Evolutionary conservation across 2,329 filamentous ascomycete species (phyloP).

Genomic region (Acephala macrosclerotiorum): DNA sequence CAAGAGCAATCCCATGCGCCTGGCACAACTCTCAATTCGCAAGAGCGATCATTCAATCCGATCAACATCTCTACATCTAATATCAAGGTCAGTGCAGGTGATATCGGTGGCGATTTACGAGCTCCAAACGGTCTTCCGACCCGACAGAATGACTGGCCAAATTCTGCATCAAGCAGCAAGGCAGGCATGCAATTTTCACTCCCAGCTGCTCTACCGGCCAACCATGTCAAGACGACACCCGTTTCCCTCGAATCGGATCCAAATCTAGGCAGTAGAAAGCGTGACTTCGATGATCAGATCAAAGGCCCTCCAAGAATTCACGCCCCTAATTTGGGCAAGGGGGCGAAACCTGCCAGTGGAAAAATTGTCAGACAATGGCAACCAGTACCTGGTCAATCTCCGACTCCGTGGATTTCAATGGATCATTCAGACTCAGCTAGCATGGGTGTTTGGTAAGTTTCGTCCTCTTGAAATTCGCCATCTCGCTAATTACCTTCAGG

Average conservation of each 20-base stretch:
- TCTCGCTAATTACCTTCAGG: conserved; percentile 52
- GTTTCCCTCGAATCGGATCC: conserved; percentile 46
- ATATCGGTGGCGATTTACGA: neutral
- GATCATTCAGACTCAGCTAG: conserved; percentile 62
- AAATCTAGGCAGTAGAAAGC: conserved; percentile 73
- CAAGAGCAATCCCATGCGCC: neutral
- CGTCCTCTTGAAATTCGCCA: neutral
- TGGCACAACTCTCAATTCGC: neutral
- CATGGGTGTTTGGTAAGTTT: conserved; percentile 64
- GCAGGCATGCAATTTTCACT: neutral
- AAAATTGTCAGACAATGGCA: conserved; percentile 53
- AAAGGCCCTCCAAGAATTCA: conserved; percentile 43
- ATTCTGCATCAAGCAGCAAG: conserved; percentile 13
- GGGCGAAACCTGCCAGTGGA: conserved; percentile 33
- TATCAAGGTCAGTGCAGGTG: neutral
- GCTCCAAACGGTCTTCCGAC: neutral
- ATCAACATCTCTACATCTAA: neutral
- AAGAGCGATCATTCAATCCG: neutral
- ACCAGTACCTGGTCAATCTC: conserved; percentile 44
- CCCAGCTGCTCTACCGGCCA: conserved; percentile 11
- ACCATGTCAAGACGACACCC: conserved; percentile 17
- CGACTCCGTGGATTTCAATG: conserved; percentile 68
- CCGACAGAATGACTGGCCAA: neutral
- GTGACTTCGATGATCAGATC: conserved; percentile 74
- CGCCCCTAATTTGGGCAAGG: conserved; percentile 31